phyloP scores from a whole-genome alignment of 192 early-diverging fungal species.

The Coemansia aciculifera region DNA sequence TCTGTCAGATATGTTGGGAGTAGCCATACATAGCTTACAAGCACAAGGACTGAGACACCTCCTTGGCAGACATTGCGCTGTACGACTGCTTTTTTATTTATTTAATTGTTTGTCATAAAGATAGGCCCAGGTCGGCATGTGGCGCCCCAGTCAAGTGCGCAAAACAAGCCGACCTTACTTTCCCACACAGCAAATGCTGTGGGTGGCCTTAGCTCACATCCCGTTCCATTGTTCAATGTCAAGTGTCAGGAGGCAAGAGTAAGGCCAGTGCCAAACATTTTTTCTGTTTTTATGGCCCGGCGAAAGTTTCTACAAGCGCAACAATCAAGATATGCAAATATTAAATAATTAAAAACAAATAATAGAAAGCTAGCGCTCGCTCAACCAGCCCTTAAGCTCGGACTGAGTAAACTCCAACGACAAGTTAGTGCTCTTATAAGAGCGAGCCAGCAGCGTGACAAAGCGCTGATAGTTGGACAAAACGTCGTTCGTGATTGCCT shows the following conservation, averaged over 20 bases:
- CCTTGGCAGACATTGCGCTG: background rate
- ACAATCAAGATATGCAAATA: background rate
- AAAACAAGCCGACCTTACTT: slow-evolving; percentile 5
- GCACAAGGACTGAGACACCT: background rate
- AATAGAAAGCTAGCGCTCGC: slow-evolving; percentile 29
- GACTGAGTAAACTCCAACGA: slow-evolving; percentile 79
- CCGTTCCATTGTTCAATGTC: background rate
- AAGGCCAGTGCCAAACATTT: background rate
- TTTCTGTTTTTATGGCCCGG: background rate
- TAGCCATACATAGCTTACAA: background rate
- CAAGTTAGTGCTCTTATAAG: slow-evolving; percentile 83
- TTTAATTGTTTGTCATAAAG: background rate
- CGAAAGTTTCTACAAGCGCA: background rate
- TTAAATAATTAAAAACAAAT: background rate
- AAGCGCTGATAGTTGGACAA: slow-evolving; percentile 76
- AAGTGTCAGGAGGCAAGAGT: too few species aligned
- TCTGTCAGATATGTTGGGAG: background rate
- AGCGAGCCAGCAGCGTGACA: slow-evolving; percentile 76
- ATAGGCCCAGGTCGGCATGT: slow-evolving; percentile 1
- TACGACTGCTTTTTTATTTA: background rate
- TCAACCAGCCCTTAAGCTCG: slow-evolving; percentile 52
- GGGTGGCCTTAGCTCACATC: background rate
- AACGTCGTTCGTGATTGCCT: slow-evolving; percentile 85
- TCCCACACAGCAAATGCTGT: background rate
- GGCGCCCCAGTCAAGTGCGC: background rate